Conservation (phyloP, 768 basidiomycete species). For the Hypholoma fasciculare region DNA sequence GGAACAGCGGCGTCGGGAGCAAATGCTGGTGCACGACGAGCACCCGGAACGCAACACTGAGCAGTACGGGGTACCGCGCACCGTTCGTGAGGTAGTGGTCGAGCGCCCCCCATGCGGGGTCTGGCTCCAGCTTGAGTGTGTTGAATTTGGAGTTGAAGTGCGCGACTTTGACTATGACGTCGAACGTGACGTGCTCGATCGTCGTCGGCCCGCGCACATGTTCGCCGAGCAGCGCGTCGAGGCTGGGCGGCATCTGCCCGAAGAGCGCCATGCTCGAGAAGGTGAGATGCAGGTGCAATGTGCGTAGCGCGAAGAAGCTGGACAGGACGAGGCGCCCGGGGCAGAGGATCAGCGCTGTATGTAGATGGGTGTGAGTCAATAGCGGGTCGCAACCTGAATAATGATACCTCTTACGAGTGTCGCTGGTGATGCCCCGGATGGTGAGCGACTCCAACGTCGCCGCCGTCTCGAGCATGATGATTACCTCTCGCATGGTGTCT, state of each 20-base stretch:
- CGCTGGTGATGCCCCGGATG: slow-evolving; percentile 3
- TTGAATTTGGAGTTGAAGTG: slow-evolving; percentile 6
- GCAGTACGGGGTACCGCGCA: slow-evolving; percentile 1
- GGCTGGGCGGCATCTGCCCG: slow-evolving; percentile 4
- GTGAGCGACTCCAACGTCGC: slow-evolving; percentile 4
- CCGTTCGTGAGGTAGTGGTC: slow-evolving; percentile 8
- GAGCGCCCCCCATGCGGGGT: slow-evolving; percentile 6
- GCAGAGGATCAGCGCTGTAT: slow-evolving; percentile 1
- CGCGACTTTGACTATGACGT: slow-evolving; percentile 1
- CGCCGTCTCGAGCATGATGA: slow-evolving; percentile 5
- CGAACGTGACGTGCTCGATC: slow-evolving; percentile 1
- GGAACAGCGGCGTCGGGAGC: neutral
- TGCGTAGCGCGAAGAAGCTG: neutral
- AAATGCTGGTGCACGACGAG: slow-evolving; percentile 2
- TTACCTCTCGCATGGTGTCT: slow-evolving; percentile 2
- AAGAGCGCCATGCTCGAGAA: slow-evolving; percentile 4
- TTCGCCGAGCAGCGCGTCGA: slow-evolving; percentile 4
- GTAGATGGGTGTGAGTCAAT: neutral
- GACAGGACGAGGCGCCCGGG: slow-evolving; percentile 1
- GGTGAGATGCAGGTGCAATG: neutral
- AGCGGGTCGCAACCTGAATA: neutral
- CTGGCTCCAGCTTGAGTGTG: slow-evolving; percentile 1
- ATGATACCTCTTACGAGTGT: slow-evolving; percentile 1
- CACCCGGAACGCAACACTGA: neutral
- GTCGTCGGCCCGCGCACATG: slow-evolving; percentile 1